A percentile compares a stretch with the other conserved stretches of the same genome.
Conservation (phyloP, 768 basidiomycete genomes). For the Hygrophorus pudorinus region DNA sequence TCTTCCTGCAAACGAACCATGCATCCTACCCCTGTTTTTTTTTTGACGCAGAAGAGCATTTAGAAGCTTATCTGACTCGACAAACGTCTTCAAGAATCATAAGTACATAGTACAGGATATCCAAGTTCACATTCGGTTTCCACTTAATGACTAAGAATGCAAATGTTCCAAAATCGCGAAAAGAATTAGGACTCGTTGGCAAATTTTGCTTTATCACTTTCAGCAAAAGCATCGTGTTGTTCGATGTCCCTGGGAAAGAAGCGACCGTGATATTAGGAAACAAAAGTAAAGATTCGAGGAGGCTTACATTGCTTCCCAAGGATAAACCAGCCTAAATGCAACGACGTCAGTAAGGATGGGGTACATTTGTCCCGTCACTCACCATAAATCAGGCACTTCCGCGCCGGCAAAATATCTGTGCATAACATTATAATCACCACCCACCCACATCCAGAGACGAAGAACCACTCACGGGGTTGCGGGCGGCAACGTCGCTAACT, state of each 20-base stretch:
- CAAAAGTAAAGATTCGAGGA: not conserved
- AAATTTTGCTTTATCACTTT: slow-evolving; percentile 23
- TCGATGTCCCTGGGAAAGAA: slow-evolving; percentile 52
- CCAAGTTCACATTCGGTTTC: too few relatives aligned
- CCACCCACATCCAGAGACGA: not conserved
- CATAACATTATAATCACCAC: slow-evolving; percentile 1
- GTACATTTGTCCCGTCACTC: slow-evolving; percentile 18
- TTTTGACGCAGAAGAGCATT: too few relatives aligned
- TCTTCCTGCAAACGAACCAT: too few relatives aligned
- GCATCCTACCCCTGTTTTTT: too few relatives aligned
- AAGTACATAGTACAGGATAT: too few relatives aligned
- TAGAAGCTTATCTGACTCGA: too few relatives aligned
- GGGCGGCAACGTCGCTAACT: slow-evolving; percentile 64
- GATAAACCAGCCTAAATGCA: slow-evolving; percentile 63
- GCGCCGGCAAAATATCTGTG: slow-evolving; percentile 72
- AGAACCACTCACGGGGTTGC: slow-evolving; percentile 43
- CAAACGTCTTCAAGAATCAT: too few relatives aligned
- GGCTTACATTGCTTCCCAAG: slow-evolving; percentile 70
- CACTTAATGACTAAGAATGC: too few relatives aligned
- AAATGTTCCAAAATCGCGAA: too few relatives aligned
- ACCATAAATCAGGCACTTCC: slow-evolving; percentile 68
- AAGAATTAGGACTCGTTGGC: not conserved
- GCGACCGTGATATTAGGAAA: slow-evolving; percentile 1
- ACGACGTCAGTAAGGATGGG: not conserved
- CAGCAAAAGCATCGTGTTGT: slow-evolving; percentile 59